A percentile compares a stretch with the other conserved stretches of the same genome.
These are phyloP conservation scores for Pythium diclinum DNA, from an alignment of 352 stramenopile species.

Conservation along the genomic window DNA sequence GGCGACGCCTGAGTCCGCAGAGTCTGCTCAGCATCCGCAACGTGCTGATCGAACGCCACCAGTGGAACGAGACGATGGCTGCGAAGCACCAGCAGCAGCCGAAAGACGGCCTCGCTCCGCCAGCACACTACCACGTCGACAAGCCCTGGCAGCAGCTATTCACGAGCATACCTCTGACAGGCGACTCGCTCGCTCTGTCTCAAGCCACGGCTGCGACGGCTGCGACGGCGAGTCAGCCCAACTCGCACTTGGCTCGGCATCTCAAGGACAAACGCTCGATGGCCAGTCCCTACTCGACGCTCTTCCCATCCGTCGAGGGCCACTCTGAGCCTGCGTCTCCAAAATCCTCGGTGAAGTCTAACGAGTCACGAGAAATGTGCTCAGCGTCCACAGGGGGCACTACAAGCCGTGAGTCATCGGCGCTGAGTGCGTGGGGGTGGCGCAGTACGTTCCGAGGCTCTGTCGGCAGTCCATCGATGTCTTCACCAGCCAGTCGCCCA, in stretches of 20 bases:
- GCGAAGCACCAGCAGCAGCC: constrained; percentile 34
- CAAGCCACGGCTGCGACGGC: constrained; percentile 11
- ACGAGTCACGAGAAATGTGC: neutral
- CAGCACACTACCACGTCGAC: constrained; percentile 35
- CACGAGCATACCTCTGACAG: constrained; percentile 1
- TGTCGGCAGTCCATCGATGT: neutral
- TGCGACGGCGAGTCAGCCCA: constrained; percentile 13
- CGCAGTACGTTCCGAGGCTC: neutral
- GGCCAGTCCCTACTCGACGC: constrained; percentile 18
- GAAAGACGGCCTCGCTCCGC: neutral
- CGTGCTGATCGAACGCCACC: constrained; percentile 53
- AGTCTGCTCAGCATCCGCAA: constrained; percentile 47
- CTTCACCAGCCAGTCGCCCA: neutral
- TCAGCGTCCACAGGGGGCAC: neutral
- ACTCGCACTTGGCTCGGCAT: constrained; percentile 45
- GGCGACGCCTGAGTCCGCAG: constrained; percentile 42
- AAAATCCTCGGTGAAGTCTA: neutral
- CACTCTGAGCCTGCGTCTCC: neutral
- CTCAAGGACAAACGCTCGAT: constrained; percentile 46
- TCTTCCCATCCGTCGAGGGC: constrained; percentile 5
- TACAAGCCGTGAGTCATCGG: neutral
- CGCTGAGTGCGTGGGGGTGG: constrained; percentile 8
- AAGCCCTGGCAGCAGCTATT: constrained; percentile 49
- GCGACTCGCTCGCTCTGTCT: constrained; percentile 2
- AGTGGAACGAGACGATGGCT: constrained; percentile 45